Base-by-base conservation (phyloP, 2,329 filamentous ascomycete genomes). In the Ceratocystis alfenasii region DNA sequence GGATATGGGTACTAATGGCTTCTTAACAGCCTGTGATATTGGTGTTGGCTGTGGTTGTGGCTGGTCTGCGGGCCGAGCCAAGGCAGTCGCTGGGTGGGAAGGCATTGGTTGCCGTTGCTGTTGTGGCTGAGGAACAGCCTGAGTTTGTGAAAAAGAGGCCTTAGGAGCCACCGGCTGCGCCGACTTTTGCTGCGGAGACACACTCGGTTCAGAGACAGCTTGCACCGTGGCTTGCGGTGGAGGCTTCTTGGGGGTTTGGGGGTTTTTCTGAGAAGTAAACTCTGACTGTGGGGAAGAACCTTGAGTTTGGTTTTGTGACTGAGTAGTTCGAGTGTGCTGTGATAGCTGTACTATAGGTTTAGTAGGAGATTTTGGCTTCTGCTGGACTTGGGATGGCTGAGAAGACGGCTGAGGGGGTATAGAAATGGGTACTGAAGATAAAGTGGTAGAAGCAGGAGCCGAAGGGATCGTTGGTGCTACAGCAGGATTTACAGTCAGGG, bases 261-360 rank as follows among this genome's bases (percentile, higher is more conserved):
- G 12, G 0, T 0, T 30, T 33, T 33, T 17, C 20, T n/a, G 53
- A 6, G 28, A 15, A 30, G 2, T n/a, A 33, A 17, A n/a, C 3
- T 8, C 5, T 57, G 28, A 30, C 30, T 57, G 12, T 7, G 28
- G 28, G 17, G 57, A 44, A 22, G 33, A 25, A 59, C 46, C 10
- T 7, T 59, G 50, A 7, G 48, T 17, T 28, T 63, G 44, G 17
- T 22, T 41, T 44, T 41, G 36, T 45, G 41, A 1, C 33, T 46
- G 36, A 57, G 63, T n/a, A 22, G 22, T 22, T n/a, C 33, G 63
- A 59, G 63, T n/a, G 2, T 59, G 50, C 12, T 64, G 46, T 15
- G n/a, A 25, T 53, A 3, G 48, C 22, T 53, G 48, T 22, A 12
- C 20, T 25, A 10, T 53, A 10, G 48, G 20, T 25, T 53, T 12